Evolutionary conservation across 1,284 basidiomycete genomes (phyloP).

Genomic region (Tylopilus sp.): DNA sequence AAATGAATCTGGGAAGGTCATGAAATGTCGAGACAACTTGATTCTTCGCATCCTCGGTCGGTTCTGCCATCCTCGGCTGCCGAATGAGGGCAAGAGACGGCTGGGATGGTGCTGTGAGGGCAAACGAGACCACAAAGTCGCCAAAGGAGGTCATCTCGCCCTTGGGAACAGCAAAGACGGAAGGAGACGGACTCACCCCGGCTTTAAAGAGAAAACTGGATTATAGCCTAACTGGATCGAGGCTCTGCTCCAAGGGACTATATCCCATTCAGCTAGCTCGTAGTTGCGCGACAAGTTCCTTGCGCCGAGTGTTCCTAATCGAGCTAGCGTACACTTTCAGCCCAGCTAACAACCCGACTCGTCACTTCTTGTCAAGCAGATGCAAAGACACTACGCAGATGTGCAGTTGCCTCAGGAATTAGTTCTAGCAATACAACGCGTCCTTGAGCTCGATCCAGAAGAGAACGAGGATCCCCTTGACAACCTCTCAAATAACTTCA

Average conservation of each 20-base stretch:
- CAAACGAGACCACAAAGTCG: conserved; percentile 22
- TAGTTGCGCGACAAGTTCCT: background rate
- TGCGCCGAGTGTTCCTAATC: conserved; percentile 13
- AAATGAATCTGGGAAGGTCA: conserved; percentile 59
- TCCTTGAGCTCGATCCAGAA: conserved; percentile 51
- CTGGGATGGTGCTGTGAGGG: conserved; percentile 6
- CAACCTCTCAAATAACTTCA: conserved; percentile 55
- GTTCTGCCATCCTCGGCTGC: conserved; percentile 16
- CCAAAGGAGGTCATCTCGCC: conserved; percentile 21
- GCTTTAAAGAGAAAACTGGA: background rate
- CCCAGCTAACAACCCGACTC: background rate
- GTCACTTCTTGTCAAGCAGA: conserved; percentile 8
- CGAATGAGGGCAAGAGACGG: background rate
- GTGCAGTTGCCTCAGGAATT: conserved; percentile 63
- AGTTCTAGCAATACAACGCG: conserved; percentile 62
- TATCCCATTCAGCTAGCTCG: background rate
- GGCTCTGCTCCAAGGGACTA: background rate
- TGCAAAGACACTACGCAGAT: conserved; percentile 24
- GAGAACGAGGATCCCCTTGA: conserved; percentile 53
- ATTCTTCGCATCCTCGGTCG: conserved; percentile 42
- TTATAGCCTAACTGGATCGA: background rate
- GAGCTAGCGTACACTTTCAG: background rate
- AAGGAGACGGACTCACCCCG: conserved; percentile 8
- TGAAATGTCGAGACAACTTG: conserved; percentile 56
- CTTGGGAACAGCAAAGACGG: background rate